Evolutionary conservation across 2,329 filamentous ascomycete species (phyloP).

Genomic region (Trichothecium sympodiale): DNA sequence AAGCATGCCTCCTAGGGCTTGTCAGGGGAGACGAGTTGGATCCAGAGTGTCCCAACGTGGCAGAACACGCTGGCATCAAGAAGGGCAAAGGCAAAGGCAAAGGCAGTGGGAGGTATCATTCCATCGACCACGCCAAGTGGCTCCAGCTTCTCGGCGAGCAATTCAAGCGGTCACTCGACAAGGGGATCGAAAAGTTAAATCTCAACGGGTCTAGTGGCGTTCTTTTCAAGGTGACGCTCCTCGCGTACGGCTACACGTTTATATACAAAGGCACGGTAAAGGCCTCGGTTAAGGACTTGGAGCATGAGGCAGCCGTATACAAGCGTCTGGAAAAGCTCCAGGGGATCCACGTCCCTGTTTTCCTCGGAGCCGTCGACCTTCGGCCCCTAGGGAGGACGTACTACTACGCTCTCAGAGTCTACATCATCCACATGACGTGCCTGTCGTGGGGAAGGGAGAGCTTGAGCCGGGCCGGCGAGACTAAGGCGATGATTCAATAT

Average conservation of each 20-base stretch:
- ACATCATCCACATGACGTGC: conserved; percentile 20
- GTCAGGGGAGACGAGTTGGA: conserved; percentile 10
- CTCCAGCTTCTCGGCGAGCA: conserved; percentile 19
- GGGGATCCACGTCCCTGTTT: conserved; percentile 24
- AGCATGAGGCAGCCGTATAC: conserved; percentile 25
- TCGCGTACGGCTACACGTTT: conserved; percentile 30
- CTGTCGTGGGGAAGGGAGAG: conserved; percentile 20
- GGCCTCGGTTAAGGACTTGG: conserved; percentile 19
- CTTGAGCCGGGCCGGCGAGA: neutral
- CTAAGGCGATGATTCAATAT: neutral
- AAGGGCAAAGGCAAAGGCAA: neutral
- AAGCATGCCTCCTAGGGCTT: conserved; percentile 6
- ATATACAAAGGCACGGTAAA: conserved; percentile 26
- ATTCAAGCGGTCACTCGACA: conserved; percentile 16
- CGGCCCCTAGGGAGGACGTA: conserved; percentile 17
- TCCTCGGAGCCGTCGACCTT: conserved; percentile 25
- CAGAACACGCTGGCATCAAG: no score
- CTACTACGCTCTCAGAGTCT: conserved; percentile 19
- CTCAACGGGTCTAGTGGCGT: conserved; percentile 22
- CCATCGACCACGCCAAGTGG: conserved; percentile 15
- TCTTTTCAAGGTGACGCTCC: conserved; percentile 28
- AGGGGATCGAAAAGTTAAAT: conserved; percentile 16
- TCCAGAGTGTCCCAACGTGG: conserved; percentile 3
- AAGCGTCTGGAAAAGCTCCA: conserved; percentile 19
- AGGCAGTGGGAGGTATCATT: no score